phyloP scores from a whole-genome alignment of 345 rosid species.

The Garcia nutans region DNA sequence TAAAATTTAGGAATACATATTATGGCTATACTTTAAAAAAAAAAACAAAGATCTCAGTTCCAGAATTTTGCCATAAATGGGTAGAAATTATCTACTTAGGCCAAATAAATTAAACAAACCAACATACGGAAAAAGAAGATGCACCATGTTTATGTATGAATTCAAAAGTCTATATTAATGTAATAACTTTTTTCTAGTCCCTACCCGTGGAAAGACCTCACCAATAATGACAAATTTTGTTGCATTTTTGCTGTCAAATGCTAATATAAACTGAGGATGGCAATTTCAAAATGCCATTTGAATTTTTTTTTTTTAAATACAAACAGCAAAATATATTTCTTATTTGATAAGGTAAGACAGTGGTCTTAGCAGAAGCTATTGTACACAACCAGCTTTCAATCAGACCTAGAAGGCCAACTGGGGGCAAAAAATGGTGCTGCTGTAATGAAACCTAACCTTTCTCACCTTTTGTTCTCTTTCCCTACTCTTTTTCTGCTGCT shows the following conservation, averaged over 20 bases:
- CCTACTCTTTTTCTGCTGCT: slow-evolving; percentile 3
- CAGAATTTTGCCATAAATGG: no score
- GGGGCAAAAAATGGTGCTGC: slow-evolving; percentile 28
- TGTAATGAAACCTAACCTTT: not conserved
- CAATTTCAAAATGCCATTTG: slow-evolving; percentile 7
- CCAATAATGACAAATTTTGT: not conserved
- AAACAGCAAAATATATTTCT: slow-evolving; percentile 29
- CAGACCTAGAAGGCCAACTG: slow-evolving; percentile 15
- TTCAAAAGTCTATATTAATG: slow-evolving; percentile 5
- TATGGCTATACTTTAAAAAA: no score
- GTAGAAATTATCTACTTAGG: no score
- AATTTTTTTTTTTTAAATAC: slow-evolving; percentile 1
- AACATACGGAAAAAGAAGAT: not conserved
- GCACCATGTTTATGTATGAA: not conserved
- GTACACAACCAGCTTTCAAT: slow-evolving; percentile 32
- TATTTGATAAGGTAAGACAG: slow-evolving; percentile 33
- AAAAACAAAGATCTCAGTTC: no score
- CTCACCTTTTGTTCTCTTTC: not conserved
- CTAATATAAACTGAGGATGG: not conserved
- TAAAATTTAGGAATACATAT: no score
- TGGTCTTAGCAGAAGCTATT: slow-evolving; percentile 32
- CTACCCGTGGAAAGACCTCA: slow-evolving; percentile 12
- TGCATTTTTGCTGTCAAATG: not conserved
- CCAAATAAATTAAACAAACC: no score
- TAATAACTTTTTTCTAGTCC: not conserved